Percentiles rank a stretch among this genome's conserved stretches.
Evolutionary conservation across 176 grass and related monocot genomes (phyloP).

Genomic region (Cenchrus purpureus): DNA sequence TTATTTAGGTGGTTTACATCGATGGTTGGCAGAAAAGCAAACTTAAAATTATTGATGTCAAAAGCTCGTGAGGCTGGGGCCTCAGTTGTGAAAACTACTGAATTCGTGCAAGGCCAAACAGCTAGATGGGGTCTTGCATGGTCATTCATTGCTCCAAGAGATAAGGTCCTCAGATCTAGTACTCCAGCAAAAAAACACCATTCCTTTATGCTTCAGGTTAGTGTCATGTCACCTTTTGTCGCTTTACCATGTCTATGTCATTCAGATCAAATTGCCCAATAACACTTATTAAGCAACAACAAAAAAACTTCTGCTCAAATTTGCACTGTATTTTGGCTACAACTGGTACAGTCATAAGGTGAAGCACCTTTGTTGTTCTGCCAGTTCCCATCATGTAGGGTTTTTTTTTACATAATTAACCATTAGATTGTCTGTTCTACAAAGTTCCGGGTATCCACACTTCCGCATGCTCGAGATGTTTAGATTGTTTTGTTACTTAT

Average conservation of each 20-base stretch:
- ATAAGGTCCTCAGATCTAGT: slow-evolving; percentile 52
- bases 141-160: slow-evolving; percentile 84
- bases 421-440: background rate
- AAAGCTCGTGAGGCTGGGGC: slow-evolving; percentile 67
- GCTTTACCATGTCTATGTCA: background rate
- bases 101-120: slow-evolving; percentile 94
- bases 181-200: slow-evolving; percentile 58
- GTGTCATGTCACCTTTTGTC: slow-evolving; percentile 28
- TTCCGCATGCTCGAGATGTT: background rate
- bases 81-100: slow-evolving; percentile 79
- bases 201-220: slow-evolving; percentile 85
- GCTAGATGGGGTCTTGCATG: slow-evolving; percentile 94
- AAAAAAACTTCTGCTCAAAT: background rate
- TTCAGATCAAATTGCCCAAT: background rate
- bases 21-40: slow-evolving; percentile 94
- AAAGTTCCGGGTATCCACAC: background rate
- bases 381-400: background rate
- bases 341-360: background rate
- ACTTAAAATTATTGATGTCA: slow-evolving; percentile 70
- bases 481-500: slow-evolving; percentile 4
- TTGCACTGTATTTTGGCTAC: background rate
- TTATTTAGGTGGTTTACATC: slow-evolving; percentile 90
- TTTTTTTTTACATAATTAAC: background rate
- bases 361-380: background rate
- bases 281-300: slow-evolving; percentile 1